Percentiles rank a stretch among this genome's conserved stretches.
Conservation (phyloP, 208 protist species). For the Acanthamoeba divionensis region DNA sequence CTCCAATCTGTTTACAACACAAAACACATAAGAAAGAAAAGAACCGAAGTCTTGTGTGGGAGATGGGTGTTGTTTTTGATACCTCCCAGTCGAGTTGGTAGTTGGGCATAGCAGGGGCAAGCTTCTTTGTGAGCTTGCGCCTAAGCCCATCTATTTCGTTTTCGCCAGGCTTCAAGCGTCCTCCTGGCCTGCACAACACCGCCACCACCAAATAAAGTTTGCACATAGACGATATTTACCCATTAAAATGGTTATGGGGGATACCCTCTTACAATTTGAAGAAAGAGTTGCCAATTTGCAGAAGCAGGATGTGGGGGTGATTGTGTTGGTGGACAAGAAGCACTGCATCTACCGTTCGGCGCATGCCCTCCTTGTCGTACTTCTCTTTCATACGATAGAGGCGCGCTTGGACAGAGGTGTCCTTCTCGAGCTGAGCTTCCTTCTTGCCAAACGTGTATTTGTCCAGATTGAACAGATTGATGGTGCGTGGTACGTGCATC, state of each 20-base stretch:
- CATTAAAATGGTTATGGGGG: too few species aligned
- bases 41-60: too few species aligned
- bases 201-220: too few species aligned
- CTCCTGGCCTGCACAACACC: slow-evolving; percentile 63
- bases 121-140: slow-evolving; percentile 71
- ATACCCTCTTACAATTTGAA: slow-evolving; percentile 63
- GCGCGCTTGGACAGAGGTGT: slow-evolving; percentile 82
- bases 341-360: slow-evolving; percentile 88
- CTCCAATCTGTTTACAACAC: slow-evolving; percentile 45
- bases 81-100: slow-evolving; percentile 59
- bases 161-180: slow-evolving; percentile 69
- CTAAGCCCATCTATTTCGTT: slow-evolving; percentile 68
- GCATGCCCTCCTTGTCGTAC: slow-evolving; percentile 84
- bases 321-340: slow-evolving; percentile 89
- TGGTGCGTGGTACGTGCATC: neutral
- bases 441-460: slow-evolving; percentile 55
- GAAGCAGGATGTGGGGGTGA: slow-evolving; percentile 89
- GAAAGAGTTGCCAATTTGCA: slow-evolving; percentile 76
- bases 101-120: slow-evolving; percentile 41
- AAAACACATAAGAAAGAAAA: neutral
- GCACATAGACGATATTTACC: too few species aligned
- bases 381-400: slow-evolving; percentile 83
- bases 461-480: slow-evolving; percentile 51
- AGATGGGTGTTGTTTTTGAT: too few species aligned
- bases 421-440: slow-evolving; percentile 67